Conservation (phyloP, 352 stramenopile genomes). For the Globisporangium mamillatum region DNA sequence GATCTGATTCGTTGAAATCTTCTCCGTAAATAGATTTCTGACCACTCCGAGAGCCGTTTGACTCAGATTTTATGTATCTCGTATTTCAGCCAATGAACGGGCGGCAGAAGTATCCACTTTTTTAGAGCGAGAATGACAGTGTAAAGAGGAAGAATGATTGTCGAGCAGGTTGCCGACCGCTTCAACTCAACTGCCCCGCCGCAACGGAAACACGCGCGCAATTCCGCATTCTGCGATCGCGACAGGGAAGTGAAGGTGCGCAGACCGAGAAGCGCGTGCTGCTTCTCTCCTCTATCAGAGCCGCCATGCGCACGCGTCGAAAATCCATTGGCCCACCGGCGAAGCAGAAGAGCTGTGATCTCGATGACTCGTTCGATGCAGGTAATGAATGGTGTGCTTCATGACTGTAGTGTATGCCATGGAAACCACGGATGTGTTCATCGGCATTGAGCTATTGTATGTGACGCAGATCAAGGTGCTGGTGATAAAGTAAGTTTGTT, state of each 20-base stretch:
- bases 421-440: background rate
- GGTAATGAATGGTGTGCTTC: conserved; percentile 2
- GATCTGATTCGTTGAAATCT: conserved; percentile 42
- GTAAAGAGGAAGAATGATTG: background rate
- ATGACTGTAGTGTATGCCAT: background rate
- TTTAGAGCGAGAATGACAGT: conserved; percentile 9
- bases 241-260: background rate
- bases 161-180: background rate
- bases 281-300: background rate
- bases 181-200: background rate
- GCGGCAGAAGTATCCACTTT: conserved; percentile 1
- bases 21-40: conserved; percentile 22
- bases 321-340: background rate
- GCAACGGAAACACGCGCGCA: background rate
- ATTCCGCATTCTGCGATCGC: conserved; percentile 9
- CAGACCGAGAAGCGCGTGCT: background rate
- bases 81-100: conserved; percentile 6
- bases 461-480: background rate
- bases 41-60: conserved; percentile 10
- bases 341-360: conserved; percentile 28
- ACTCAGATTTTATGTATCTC: conserved; percentile 6
- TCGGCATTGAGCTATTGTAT: background rate
- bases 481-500: conserved; percentile 1
- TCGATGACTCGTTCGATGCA: conserved; percentile 30
- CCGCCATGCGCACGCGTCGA: background rate